Evolutionary conservation across 805 yeast genomes (phyloP).

Genomic region (Teunomyces lycoperdinae): DNA sequence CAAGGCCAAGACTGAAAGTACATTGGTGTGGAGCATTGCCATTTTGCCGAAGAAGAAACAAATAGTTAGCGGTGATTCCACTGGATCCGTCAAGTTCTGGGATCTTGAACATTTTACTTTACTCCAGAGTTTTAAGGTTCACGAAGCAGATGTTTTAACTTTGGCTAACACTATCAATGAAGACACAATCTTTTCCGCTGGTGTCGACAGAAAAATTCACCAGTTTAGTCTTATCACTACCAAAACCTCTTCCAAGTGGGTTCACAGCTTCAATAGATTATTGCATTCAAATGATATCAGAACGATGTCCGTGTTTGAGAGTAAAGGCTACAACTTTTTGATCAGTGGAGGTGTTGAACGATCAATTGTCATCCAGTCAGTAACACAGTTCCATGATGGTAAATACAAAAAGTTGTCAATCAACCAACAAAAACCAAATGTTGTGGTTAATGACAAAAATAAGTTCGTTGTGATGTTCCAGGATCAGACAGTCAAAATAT

Average conservation of each 20-base stretch:
- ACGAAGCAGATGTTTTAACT: conserved; percentile 88
- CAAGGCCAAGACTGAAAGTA: conserved; percentile 77
- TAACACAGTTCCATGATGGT: conserved; percentile 67
- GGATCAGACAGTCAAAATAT: conserved; percentile 76
- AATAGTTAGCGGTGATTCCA: conserved; percentile 93
- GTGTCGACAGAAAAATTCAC: conserved; percentile 89
- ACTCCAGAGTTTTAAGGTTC: conserved; percentile 75
- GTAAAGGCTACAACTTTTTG: conserved; percentile 64
- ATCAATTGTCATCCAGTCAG: conserved; percentile 61
- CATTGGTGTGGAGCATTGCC: conserved; percentile 85
- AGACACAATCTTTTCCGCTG: conserved; percentile 75
- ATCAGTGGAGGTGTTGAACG: conserved; percentile 85
- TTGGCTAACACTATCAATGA: conserved; percentile 60
- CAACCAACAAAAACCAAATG: conserved; percentile 54
- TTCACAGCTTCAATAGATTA: conserved; percentile 68
- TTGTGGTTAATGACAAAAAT: conserved; percentile 44
- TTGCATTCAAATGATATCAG: conserved; percentile 87
- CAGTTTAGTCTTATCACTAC: conserved; percentile 53
- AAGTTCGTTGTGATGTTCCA: conserved; percentile 73
- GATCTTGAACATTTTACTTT: conserved; percentile 74
- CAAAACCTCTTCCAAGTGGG: conserved; percentile 56
- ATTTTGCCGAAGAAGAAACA: conserved; percentile 64
- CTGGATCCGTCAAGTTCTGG: conserved; percentile 94
- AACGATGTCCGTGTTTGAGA: conserved; percentile 65
- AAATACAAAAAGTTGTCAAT: conserved; percentile 68